phyloP scores from a whole-genome alignment of 1,284 basidiomycete species.

The Cutaneotrichosporon daszewskae region DNA sequence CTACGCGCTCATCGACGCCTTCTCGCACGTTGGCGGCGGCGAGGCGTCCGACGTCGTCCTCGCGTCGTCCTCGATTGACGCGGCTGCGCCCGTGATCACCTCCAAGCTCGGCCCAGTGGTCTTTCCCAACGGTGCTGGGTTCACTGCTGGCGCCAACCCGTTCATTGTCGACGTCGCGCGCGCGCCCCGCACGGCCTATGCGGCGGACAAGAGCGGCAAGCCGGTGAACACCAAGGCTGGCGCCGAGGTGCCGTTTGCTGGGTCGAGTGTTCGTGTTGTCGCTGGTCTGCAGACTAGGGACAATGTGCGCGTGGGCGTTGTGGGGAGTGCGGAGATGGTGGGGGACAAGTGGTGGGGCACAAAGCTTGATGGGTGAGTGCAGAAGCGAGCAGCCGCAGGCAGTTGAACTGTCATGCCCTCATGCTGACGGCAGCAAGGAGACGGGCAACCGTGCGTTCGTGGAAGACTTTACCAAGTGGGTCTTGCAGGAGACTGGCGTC shows the following conservation, averaged over 20 bases:
- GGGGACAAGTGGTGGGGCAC: constrained; percentile 50
- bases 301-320: constrained; percentile 72
- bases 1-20: constrained; percentile 36
- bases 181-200: constrained; percentile 57
- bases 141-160: constrained; percentile 68
- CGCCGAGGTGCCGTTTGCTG: constrained; percentile 61
- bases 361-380: constrained; percentile 50
- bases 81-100: constrained; percentile 52
- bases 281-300: constrained; percentile 81
- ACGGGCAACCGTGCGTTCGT: constrained; percentile 72
- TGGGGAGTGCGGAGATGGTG: constrained; percentile 75
- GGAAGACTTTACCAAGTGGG: constrained; percentile 74
- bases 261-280: constrained; percentile 67
- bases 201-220: constrained; percentile 53
- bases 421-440: constrained; percentile 47
- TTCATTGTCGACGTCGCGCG: constrained; percentile 73
- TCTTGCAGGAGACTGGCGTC: constrained; percentile 80
- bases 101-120: constrained; percentile 6
- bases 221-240: constrained; percentile 58
- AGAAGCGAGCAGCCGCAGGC: not conserved
- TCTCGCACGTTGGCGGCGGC: constrained; percentile 40
- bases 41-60: constrained; percentile 39
- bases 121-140: constrained; percentile 11
- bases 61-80: constrained; percentile 66
- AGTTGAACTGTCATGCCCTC: too few relatives aligned